Evolutionary conservation across 495 filamentous ascomycete genomes (phyloP).

Genomic region (Penicillium simplicissimum): DNA sequence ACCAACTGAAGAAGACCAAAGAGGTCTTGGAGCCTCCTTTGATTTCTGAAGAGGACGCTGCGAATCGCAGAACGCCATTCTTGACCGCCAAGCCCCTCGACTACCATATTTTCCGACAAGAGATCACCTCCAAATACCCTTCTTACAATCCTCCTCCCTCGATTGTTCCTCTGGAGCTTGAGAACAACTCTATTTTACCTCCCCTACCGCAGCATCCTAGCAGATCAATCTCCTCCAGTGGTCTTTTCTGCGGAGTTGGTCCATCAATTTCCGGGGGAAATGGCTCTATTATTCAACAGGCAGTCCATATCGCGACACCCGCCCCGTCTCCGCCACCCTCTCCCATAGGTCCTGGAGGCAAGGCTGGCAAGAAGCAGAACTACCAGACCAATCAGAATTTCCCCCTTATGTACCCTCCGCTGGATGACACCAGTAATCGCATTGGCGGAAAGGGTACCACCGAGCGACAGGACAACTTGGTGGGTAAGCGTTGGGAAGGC

Average conservation of each 20-base stretch:
- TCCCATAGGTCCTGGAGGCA: conserved; percentile 81
- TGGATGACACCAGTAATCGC: conserved; percentile 78
- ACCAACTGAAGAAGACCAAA: conserved; percentile 74
- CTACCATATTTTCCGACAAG: conserved; percentile 94
- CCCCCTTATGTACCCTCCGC: conserved; percentile 92
- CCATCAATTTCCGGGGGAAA: conserved; percentile 45
- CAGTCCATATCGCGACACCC: conserved; percentile 96
- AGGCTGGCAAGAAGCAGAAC: conserved; percentile 96
- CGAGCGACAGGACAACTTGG: conserved; percentile 70
- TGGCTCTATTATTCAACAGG: conserved; percentile 88
- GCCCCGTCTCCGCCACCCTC: conserved; percentile 96
- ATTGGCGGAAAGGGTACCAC: conserved; percentile 84
- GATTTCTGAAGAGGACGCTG: conserved; percentile 34
- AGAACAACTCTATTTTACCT: conserved; percentile 87
- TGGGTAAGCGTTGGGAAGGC: conserved; percentile 83
- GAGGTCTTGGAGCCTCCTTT: conserved; percentile 46
- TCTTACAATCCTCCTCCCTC: conserved; percentile 89
- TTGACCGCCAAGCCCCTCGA: conserved; percentile 93
- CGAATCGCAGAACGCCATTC: conserved; percentile 49
- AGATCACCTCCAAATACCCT: conserved; percentile 98
- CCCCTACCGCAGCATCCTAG: conserved; percentile 74
- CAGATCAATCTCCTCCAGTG: conserved; percentile 43
- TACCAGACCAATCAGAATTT: conserved; percentile 99
- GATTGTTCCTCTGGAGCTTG: conserved; percentile 80
- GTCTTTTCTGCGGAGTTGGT: conserved; percentile 45